Conservation (phyloP, 148 eudicot genomes). For the Hydrangea macrophylla region DNA sequence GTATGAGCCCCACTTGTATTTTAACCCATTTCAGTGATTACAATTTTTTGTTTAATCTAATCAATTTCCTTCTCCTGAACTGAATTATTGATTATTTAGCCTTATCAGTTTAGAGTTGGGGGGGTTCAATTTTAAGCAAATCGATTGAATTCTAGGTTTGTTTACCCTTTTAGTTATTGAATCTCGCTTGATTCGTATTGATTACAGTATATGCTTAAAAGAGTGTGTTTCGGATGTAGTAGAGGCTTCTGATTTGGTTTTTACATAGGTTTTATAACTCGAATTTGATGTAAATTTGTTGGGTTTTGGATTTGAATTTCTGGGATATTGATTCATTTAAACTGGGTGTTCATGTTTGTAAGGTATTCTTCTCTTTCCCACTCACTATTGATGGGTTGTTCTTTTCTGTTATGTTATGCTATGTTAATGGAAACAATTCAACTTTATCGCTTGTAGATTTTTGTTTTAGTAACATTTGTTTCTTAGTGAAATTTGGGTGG, state of each 20-base stretch:
- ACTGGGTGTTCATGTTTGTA: background rate
- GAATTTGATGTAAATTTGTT: background rate
- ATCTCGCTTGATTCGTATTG: constrained; percentile 5
- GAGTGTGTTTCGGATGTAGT: background rate
- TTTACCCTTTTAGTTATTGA: background rate
- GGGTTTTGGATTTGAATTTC: background rate
- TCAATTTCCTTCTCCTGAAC: background rate
- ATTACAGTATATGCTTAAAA: background rate
- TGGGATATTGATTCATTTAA: background rate
- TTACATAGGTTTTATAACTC: background rate
- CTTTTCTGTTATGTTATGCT: too few relatives aligned
- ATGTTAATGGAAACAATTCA: background rate
- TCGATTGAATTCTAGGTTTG: background rate
- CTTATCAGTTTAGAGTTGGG: background rate
- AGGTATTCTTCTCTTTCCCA: background rate
- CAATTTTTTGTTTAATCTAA: background rate
- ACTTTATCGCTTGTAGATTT: background rate
- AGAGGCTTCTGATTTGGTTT: background rate
- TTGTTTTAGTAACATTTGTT: background rate
- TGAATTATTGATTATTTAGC: background rate
- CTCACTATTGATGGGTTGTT: too few relatives aligned
- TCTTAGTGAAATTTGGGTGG: background rate
- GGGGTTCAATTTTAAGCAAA: background rate
- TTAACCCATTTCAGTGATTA: background rate
- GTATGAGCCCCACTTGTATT: constrained; percentile 1